Base-by-base conservation (phyloP, 805 yeast species). In the Myxozyma lipomycoides region DNA sequence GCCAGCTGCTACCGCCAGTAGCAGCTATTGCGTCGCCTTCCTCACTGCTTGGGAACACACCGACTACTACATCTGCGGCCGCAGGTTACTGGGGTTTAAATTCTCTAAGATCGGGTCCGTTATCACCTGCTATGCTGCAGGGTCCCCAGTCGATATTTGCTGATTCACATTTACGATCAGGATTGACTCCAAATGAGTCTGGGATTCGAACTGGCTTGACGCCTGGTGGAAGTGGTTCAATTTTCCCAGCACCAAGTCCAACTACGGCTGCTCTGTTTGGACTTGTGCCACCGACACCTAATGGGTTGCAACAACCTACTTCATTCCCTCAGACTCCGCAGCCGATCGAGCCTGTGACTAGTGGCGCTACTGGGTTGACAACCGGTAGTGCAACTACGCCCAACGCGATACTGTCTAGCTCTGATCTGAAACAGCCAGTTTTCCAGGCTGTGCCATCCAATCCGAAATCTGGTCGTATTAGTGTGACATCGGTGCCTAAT, bases 141-240 rank as follows among this genome's bases (percentile, higher is more conserved):
- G 70, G 66, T 32, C 67, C 67, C 9, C 66, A 62, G 19, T 45
- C 48, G 15, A 6, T 17, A 15, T 12, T 17, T 17, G 19, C n/a
- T 9, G 15, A 10, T 10, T 28, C 44, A n/a, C 38, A 35, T 15
- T 71, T 48, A 40, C 46, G 78, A 54, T 65, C 86, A 0, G 91
- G 88, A 0, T 70, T 86, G 41, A 83, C 89, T 0, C 93, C 93
- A 2, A 84, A 82, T 65, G 95, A 86, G 63, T 78, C 87, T 3
- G 76, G 81, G 44, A 59, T 86, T 44, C 73, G 95, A n/a, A 63
- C 70, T 3, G 69, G 69, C 1, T 58, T 67, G 22, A 67, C 70
- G 10, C 70, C 70, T 19, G 70, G 70, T n/a, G 68, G 67, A 30
- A 55, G 62, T 32, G 67, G 66, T 4, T 55, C 68, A 19, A 63